Evolutionary conservation across 176 grass and related monocot genomes (phyloP).

Genomic region (Carex scoparia): DNA sequence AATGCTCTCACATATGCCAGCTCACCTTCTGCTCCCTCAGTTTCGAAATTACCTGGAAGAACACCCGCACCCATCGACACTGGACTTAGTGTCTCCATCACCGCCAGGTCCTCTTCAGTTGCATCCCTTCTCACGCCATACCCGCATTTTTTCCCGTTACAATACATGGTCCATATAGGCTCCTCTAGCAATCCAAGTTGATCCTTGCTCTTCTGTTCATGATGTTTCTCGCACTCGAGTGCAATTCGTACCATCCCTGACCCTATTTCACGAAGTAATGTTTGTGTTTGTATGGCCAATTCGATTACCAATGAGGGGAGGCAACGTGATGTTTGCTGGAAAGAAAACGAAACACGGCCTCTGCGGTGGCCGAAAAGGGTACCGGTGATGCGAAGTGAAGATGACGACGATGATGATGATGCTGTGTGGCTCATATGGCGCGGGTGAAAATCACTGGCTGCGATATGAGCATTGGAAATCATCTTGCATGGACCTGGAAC

Average conservation of each 20-base stretch:
- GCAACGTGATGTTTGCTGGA: slow-evolving; percentile 69
- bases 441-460: slow-evolving; percentile 20
- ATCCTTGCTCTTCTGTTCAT: not conserved
- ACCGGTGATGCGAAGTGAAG: slow-evolving; percentile 34
- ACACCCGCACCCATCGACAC: slow-evolving; percentile 82
- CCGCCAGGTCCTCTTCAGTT: slow-evolving; percentile 42
- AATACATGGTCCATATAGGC: slow-evolving; percentile 75
- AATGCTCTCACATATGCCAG: slow-evolving; percentile 71
- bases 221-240: slow-evolving; percentile 66
- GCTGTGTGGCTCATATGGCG: slow-evolving; percentile 8
- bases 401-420: not conserved
- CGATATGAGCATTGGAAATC: not conserved
- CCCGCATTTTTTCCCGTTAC: slow-evolving; percentile 55
- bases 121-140: slow-evolving; percentile 54
- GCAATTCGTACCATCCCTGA: slow-evolving; percentile 53
- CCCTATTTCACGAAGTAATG: slow-evolving; percentile 65
- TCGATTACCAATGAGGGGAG: slow-evolving; percentile 61
- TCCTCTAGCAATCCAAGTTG: slow-evolving; percentile 53
- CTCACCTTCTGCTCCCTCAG: slow-evolving; percentile 50
- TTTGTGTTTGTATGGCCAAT: slow-evolving; percentile 64
- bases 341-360: slow-evolving; percentile 44
- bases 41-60: slow-evolving; percentile 31
- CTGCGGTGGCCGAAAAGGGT: slow-evolving; percentile 64
- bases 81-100: slow-evolving; percentile 63
- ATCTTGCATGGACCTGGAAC: slow-evolving; percentile 23